phyloP scores from a whole-genome alignment of 768 basidiomycete species.

The Phlebiopsis flavidoalba region DNA sequence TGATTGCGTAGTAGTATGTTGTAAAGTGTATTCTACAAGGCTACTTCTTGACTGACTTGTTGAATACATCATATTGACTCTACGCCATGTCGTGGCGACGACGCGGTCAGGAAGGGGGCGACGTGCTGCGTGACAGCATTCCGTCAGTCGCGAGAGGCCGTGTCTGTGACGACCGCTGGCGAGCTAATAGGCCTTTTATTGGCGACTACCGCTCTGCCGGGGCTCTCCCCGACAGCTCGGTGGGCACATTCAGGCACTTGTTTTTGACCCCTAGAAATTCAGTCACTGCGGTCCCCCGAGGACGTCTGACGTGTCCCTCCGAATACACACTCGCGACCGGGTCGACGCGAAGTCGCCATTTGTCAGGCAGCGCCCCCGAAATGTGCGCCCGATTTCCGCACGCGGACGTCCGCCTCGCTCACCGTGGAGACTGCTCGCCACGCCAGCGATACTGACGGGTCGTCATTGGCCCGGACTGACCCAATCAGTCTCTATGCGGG shows the following conservation, averaged over 20 bases:
- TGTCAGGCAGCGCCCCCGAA: no score
- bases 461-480: no score
- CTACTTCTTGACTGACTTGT: not conserved
- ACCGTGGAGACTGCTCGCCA: no score
- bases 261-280: not conserved
- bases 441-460: no score
- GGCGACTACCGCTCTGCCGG: not conserved
- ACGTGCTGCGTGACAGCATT: not conserved
- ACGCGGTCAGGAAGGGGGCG: not conserved
- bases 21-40: not conserved
- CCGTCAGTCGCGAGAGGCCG: not conserved
- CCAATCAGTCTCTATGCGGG: no score
- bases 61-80: not conserved
- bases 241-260: not conserved
- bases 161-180: not conserved
- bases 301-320: not conserved
- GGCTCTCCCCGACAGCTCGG: not conserved
- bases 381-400: no score
- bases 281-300: not conserved
- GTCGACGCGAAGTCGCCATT: no score
- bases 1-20: constrained; percentile 1
- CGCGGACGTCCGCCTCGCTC: no score
- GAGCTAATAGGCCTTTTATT: not conserved
- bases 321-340: not conserved
- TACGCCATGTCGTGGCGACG: not conserved